phyloP scores from a whole-genome alignment of 2,329 filamentous ascomycete genomes.

The Talaromyces sp. region DNA sequence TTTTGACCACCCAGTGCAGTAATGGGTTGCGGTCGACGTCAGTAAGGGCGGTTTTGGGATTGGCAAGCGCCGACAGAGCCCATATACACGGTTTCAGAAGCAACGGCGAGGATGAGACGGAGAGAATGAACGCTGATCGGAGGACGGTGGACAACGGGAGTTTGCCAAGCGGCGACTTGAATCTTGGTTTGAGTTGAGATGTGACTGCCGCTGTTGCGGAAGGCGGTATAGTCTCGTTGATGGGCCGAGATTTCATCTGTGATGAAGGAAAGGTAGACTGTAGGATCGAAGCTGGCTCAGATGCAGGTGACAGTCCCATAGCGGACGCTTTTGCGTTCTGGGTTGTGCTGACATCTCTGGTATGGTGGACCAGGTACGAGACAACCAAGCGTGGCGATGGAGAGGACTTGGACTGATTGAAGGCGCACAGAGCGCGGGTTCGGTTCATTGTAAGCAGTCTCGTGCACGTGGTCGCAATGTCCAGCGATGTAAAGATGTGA shows the following conservation, averaged over 20 bases:
- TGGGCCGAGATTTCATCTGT: background rate
- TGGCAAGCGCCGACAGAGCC: conserved; percentile 58
- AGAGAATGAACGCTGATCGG: conserved; percentile 36
- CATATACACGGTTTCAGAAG: conserved; percentile 70
- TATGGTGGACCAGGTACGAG: background rate
- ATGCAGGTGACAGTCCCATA: background rate
- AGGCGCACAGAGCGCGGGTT: conserved; percentile 8
- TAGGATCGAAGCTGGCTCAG: background rate
- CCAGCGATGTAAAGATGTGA: background rate
- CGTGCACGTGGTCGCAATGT: background rate
- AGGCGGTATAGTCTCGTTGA: background rate
- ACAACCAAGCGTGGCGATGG: background rate
- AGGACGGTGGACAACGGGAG: conserved; percentile 38
- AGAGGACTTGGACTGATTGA: background rate
- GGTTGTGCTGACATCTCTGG: conserved; percentile 17
- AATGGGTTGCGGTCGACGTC: conserved; percentile 49
- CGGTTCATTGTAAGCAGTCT: conserved; percentile 11
- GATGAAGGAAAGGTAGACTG: conserved; percentile 6
- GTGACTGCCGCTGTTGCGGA: background rate
- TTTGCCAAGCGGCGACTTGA: conserved; percentile 32
- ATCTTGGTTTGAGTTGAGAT: background rate
- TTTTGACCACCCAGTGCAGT: conserved; percentile 44
- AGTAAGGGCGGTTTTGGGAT: conserved; percentile 43
- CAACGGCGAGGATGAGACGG: conserved; percentile 40
- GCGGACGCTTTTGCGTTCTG: conserved; percentile 16